Evolutionary conservation across 2,329 filamentous ascomycete genomes (phyloP), one percentile per base, ranked within the genome.

Genomic region (Sarocladium brachiariae): DNA sequence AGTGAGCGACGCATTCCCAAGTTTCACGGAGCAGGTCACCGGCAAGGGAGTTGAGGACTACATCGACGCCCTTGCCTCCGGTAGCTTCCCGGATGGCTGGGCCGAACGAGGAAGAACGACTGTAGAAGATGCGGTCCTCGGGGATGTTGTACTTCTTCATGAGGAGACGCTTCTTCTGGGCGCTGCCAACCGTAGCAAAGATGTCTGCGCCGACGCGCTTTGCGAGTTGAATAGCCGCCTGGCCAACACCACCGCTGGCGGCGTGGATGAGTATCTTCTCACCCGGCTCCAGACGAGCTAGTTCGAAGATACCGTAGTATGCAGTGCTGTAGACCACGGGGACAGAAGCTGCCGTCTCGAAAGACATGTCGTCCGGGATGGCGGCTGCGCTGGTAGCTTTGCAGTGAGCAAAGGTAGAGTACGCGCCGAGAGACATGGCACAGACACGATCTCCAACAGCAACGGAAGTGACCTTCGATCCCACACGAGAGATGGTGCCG

Each of bases 51-150:
- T 75, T 69, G 58, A 91, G 83, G 13, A 86, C 84, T 0, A 82
- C 81, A 65, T 91, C 86, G 1, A 84, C 84, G 10, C 87, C 87
- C 3, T 58, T 64, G 11, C 76, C 77, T 1, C 53, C 51, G 0
- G 68, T 71, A 2, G 49, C 25, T 4, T 31, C 25, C 13, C 45
- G 27, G 19, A 54, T 48, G 27, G 45, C 52, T 1, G 19, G 55
- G 56, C 19, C 57, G 21, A 66, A 65, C 19, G 46, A 14, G 19
- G 24, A 8, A 23, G 18, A 21, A 13, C 46, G 24, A 14, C 53
- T 54, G 46, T 58, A 61, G 46, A 65, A 63, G 24, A 65, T 60
- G 27, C 51, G 60, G 35, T 63, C 59, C 3, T 64, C 59, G 0
- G 66, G 60, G 4, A 77, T 63, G 2, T 62, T 63, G 49, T 68